phyloP scores from a whole-genome alignment of 495 filamentous ascomycete species.

The Penicillium coffeae region DNA sequence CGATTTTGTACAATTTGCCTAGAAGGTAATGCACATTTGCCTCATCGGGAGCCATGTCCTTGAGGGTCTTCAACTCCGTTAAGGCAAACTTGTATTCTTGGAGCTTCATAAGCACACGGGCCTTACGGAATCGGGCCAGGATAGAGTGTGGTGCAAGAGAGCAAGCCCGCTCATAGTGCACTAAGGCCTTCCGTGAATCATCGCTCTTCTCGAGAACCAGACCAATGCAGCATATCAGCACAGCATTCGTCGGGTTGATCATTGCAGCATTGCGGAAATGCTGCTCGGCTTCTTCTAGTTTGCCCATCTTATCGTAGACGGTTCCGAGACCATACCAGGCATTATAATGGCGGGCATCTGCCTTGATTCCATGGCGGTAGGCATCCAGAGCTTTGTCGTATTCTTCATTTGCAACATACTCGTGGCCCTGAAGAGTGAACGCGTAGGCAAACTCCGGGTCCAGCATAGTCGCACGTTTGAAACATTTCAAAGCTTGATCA shows the following conservation, averaged over 20 bases:
- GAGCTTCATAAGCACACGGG: constrained; percentile 78
- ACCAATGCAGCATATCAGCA: constrained; percentile 87
- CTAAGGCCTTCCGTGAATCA: constrained; percentile 69
- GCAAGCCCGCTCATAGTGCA: constrained; percentile 75
- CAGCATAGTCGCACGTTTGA: constrained; percentile 89
- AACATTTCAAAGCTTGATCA: constrained; percentile 90
- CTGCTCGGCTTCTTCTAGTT: constrained; percentile 81
- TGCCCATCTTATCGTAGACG: constrained; percentile 92
- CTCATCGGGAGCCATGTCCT: constrained; percentile 88
- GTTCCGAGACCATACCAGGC: constrained; percentile 94
- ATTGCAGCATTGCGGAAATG: constrained; percentile 82
- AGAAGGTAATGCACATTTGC: constrained; percentile 93
- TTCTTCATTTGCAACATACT: constrained; percentile 94
- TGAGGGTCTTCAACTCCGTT: constrained; percentile 73
- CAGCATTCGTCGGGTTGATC: constrained; percentile 89
- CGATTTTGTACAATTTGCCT: constrained; percentile 77
- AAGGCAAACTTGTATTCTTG: constrained; percentile 66
- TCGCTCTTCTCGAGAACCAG: constrained; percentile 82
- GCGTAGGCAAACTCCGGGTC: constrained; percentile 91
- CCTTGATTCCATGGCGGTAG: constrained; percentile 77
- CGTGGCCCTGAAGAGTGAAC: constrained; percentile 92
- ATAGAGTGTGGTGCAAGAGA: constrained; percentile 76
- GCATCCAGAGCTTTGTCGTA: constrained; percentile 87
- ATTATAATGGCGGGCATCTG: constrained; percentile 89
- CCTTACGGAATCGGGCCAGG: constrained; percentile 84